Base-by-base conservation (phyloP, 768 basidiomycete genomes). In the Tephrocybe sp. region DNA sequence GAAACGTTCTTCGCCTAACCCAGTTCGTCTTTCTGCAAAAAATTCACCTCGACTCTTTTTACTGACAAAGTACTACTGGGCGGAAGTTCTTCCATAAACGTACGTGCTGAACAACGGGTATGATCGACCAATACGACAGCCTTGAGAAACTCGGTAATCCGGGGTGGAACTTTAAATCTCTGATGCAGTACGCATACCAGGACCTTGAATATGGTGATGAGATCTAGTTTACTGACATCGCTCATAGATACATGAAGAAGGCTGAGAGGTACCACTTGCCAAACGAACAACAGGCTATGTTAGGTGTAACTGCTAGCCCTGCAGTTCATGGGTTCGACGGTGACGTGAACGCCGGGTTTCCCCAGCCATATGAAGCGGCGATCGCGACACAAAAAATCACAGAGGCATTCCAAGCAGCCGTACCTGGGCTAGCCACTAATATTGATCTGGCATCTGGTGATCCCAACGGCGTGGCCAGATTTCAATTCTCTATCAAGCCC, bases 11-110 rank as follows among this genome's bases (percentile, higher is more conserved):
- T 31, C 6, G 26, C 2, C 30, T 57, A 39, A 53, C 42, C 5
- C 56, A 57, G 56, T 57, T 20, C 10, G 49, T 48, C 14, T 31
- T n/a, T n/a, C 20, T 30, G 16, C n/a, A n/a, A n/a, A n/a, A n/a
- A n/a, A n/a, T n/a, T n/a, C n/a, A n/a, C n/a, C n/a, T n/a, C n/a
- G n/a, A n/a, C n/a, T n/a, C n/a, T n/a, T n/a, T n/a, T n/a, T n/a
- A n/a, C n/a, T n/a, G n/a, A n/a, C n/a, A 59, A 59, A 34, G 58
- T 54, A 7, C 42, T 54, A 7, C 42, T 59, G 0, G 58, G 58
- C 10, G 58, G 58, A 20, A 59, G 58, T 13, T 59, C 58, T 12
- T 51, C 55, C 26, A 57, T 59, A 59, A 59, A 30, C 55, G 58
- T 13, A 57, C 57, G 58, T 50, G 52, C 31, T 59, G 58, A 55